These are phyloP conservation scores for Tuber calosporum DNA, from an alignment of 495 filamentous ascomycete species.

Conservation along the genomic window DNA sequence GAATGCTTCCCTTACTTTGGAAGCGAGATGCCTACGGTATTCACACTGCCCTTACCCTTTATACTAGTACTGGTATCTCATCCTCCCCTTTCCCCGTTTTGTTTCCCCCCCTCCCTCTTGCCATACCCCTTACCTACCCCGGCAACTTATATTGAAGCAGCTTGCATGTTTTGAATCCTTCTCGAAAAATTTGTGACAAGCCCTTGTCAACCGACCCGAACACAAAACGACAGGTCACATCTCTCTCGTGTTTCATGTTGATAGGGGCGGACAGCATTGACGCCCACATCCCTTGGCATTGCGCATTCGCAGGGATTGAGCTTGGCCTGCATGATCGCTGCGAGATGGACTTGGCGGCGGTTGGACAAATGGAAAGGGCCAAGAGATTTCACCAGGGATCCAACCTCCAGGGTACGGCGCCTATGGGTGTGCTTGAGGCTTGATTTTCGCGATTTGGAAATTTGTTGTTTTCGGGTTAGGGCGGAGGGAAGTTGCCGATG, in stretches of 20 bases:
- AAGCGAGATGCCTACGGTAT: not conserved
- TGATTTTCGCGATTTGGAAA: not conserved
- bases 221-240: slow-evolving; percentile 3
- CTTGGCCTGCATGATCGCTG: not conserved
- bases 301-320: not conserved
- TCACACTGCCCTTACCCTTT: not conserved
- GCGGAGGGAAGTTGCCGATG: not conserved
- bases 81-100: not conserved
- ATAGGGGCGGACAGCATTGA: not conserved
- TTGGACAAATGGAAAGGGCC: not conserved
- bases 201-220: not conserved
- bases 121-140: not conserved
- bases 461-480: not conserved
- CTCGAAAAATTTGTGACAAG: not conserved
- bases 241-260: not conserved
- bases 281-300: not conserved
- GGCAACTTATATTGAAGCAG: too few relatives aligned
- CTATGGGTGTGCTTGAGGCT: not conserved
- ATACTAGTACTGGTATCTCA: not conserved
- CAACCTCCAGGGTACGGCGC: not conserved
- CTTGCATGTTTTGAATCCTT: not conserved
- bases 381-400: not conserved
- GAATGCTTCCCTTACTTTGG: not conserved
- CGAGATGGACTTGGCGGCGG: not conserved
- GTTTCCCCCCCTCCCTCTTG: not conserved